These are phyloP conservation scores for Schizopora paradoxa DNA, from an alignment of 1,284 basidiomycete genomes.

Conservation along the genomic window DNA sequence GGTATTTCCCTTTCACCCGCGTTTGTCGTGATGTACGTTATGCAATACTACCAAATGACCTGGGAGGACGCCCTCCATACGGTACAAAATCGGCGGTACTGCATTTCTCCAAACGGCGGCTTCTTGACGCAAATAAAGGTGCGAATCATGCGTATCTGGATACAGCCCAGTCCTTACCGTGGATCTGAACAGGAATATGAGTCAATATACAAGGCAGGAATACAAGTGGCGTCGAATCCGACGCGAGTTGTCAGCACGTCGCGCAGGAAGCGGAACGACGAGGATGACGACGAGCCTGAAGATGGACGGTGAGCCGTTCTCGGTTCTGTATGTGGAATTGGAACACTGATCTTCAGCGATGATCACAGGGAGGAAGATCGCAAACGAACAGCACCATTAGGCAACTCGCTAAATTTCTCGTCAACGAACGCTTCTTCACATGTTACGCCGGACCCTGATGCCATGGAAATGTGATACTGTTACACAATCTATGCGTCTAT, in stretches of 20 bases:
- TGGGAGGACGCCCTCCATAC: conserved; percentile 82
- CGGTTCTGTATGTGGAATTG: conserved; percentile 6
- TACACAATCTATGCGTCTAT: neutral
- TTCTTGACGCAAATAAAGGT: conserved; percentile 87
- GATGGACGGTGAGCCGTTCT: conserved; percentile 29
- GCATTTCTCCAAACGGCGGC: conserved; percentile 83
- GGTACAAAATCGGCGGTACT: conserved; percentile 87
- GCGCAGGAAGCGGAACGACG: conserved; percentile 60
- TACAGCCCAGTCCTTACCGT: conserved; percentile 11
- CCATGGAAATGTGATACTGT: conserved; percentile 36
- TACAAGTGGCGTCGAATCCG: conserved; percentile 58
- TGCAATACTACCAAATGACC: conserved; percentile 74
- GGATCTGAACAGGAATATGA: conserved; percentile 74
- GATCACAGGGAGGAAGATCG: conserved; percentile 46
- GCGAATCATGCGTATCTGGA: conserved; percentile 17
- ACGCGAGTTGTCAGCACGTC: conserved; percentile 31
- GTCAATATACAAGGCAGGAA: conserved; percentile 75
- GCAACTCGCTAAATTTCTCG: conserved; percentile 24
- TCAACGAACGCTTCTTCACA: conserved; percentile 27
- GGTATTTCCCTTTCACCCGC: conserved; percentile 85
- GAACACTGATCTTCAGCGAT: conserved; percentile 12
- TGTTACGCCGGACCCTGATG: conserved; percentile 36
- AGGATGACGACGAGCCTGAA: conserved; percentile 55
- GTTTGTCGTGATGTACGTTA: conserved; percentile 89
- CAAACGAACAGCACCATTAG: conserved; percentile 30